Evolutionary conservation across 345 rosid species (phyloP), one percentile per base, ranked within the genome.

Genomic region (Durio zibethinus): DNA sequence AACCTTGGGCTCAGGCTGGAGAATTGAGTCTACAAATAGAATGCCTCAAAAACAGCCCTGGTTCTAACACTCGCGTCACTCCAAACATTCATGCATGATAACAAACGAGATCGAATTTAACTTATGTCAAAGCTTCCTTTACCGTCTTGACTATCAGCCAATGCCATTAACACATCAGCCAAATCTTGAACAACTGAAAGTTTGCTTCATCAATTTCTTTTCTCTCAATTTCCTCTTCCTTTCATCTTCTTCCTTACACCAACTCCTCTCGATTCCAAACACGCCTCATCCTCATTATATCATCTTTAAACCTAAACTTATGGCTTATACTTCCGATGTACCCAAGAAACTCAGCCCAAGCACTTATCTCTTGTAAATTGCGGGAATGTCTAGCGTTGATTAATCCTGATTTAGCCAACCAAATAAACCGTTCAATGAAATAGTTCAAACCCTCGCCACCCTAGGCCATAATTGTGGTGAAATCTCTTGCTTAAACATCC

Each of bases 391-490:
- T 85, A 59, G 65, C 77, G 29, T 93, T 93, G 82, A 95, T 90
- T 53, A 95, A 79, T 0, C 98, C 98, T 7, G 98, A 86, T 87
- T 95, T 95, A 20, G 91, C 83, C 72, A 93, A 79, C 99, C 99
- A 95, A 33, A 92, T 85, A 72, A 94, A 87, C 31, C 93, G 98
- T 77, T 94, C 97, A 2, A 91, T 86, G 77, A 94, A 94, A 80
- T 86, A 91, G 68, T 94, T 91, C 68, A 90, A 56, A 20, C 97
- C 98, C 77, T 94, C 97, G 68, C 98, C 97, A 2, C 97, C 97
- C 73, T 91, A 94, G 1, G 98, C 92, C 70, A 88, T 63, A 31
- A 86, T 0, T 5, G 89, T 42, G 43, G 84, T 21, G 86, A 2
- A 42, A 85, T 25, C 36, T 90, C 90, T 40, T 82, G 82, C 21